These are phyloP conservation scores for Candida mesenterica DNA, from an alignment of 1,139 yeast genomes.

Conservation along the genomic window DNA sequence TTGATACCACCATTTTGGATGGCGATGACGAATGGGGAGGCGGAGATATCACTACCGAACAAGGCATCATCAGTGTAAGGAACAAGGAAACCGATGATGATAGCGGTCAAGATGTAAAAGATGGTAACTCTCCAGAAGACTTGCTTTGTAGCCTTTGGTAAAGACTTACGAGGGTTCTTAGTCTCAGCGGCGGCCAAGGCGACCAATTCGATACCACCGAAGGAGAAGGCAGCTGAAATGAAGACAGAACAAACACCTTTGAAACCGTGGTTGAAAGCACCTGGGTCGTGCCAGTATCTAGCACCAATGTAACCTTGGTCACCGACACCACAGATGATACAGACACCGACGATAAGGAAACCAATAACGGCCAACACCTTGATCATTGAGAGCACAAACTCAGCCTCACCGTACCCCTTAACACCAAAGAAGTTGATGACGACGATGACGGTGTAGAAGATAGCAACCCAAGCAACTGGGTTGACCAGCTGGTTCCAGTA, in stretches of 20 bases:
- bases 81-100: slow-evolving; percentile 48
- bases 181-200: slow-evolving; percentile 26
- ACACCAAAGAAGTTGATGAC: slow-evolving; percentile 46
- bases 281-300: slow-evolving; percentile 24
- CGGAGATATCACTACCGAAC: slow-evolving; percentile 35
- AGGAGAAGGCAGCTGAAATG: slow-evolving; percentile 23
- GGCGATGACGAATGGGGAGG: slow-evolving; percentile 46
- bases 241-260: slow-evolving; percentile 24
- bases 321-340: slow-evolving; percentile 30
- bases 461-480: slow-evolving; percentile 44
- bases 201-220: slow-evolving; percentile 24
- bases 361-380: slow-evolving; percentile 26
- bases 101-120: slow-evolving; percentile 36
- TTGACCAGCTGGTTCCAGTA: slow-evolving; percentile 25
- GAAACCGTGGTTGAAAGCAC: slow-evolving; percentile 23
- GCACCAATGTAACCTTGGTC: slow-evolving; percentile 24
- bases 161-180: slow-evolving; percentile 20
- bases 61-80: slow-evolving; percentile 37
- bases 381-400: slow-evolving; percentile 39
- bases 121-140: slow-evolving; percentile 23
- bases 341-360: slow-evolving; percentile 23
- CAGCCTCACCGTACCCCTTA: slow-evolving; percentile 51
- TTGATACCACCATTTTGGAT: slow-evolving; percentile 37
- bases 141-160: slow-evolving; percentile 24
- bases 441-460: slow-evolving; percentile 41